Conservation (phyloP, 768 basidiomycete genomes). For the Boletales sp. region DNA sequence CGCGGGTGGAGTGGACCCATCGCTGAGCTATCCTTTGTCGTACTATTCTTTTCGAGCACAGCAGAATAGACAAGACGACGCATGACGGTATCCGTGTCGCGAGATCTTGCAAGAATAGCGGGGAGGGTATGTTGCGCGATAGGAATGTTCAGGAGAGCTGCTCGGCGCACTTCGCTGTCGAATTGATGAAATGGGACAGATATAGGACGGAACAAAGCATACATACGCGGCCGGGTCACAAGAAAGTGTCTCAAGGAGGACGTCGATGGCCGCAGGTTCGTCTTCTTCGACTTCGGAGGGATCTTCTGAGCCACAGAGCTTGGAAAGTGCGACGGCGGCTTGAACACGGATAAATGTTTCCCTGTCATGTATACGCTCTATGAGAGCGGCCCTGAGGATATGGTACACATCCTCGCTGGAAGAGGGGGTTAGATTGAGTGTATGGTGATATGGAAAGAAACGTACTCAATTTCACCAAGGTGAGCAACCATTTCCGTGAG, state of each 20-base stretch:
- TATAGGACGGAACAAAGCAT: neutral
- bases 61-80: slow-evolving; percentile 71
- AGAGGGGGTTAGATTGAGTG: neutral
- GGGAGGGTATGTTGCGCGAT: slow-evolving; percentile 53
- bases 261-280: slow-evolving; percentile 45
- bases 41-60: slow-evolving; percentile 48
- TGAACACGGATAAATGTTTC: slow-evolving; percentile 75
- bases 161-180: slow-evolving; percentile 81
- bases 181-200: neutral
- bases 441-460: neutral
- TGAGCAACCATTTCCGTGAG: slow-evolving; percentile 76
- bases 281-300: slow-evolving; percentile 49
- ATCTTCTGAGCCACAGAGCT: slow-evolving; percentile 71
- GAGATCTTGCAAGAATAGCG: slow-evolving; percentile 66
- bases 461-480: slow-evolving; percentile 85
- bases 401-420: slow-evolving; percentile 74
- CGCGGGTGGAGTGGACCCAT: slow-evolving; percentile 63
- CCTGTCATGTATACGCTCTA: slow-evolving; percentile 77
- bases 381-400: slow-evolving; percentile 54
- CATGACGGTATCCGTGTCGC: slow-evolving; percentile 72
- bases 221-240: slow-evolving; percentile 78
- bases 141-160: slow-evolving; percentile 69
- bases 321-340: slow-evolving; percentile 75
- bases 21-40: slow-evolving; percentile 24
- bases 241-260: slow-evolving; percentile 63